Conservation (phyloP, 2,329 filamentous ascomycete species). For the Fonsecaea pugnacius region DNA sequence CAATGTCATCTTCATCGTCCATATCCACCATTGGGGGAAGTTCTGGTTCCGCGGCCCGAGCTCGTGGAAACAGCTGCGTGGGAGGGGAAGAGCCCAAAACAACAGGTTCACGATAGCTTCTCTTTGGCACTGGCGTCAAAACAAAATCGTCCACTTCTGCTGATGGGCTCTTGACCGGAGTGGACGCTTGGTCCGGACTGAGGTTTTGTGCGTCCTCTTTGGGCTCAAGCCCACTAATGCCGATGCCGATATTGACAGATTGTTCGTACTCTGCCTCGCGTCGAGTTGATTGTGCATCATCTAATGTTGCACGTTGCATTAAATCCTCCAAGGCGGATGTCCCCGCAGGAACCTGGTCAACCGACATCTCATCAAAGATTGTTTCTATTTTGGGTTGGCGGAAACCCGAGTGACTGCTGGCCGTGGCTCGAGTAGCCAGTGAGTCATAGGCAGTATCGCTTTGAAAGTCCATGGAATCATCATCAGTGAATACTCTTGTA, state of each 20-base stretch:
- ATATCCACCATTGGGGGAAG: conserved; percentile 29
- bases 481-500: conserved; percentile 61
- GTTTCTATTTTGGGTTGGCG: conserved; percentile 65
- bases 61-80: conserved; percentile 12
- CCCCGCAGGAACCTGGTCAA: conserved; percentile 19
- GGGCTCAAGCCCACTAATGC: conserved; percentile 27
- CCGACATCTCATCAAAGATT: conserved; percentile 61
- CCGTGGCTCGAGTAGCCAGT: conserved; percentile 62
- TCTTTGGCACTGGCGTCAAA: conserved; percentile 29
- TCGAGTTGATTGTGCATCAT: conserved; percentile 15
- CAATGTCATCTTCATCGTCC: conserved; percentile 32
- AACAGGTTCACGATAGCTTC: conserved; percentile 13
- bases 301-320: conserved; percentile 33
- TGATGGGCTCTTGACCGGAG: conserved; percentile 27
- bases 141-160: conserved; percentile 28
- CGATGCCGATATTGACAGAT: conserved; percentile 28
- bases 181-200: conserved; percentile 27
- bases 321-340: conserved; percentile 27
- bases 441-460: conserved; percentile 68
- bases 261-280: background rate
- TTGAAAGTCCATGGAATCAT: conserved; percentile 64
- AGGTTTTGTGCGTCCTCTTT: conserved; percentile 16
- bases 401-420: conserved; percentile 57
- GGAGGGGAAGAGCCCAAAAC: conserved; percentile 30
- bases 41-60: conserved; percentile 26